Conservation (phyloP, 176 grass and related monocot genomes). For the Paspalum vaginatum region DNA sequence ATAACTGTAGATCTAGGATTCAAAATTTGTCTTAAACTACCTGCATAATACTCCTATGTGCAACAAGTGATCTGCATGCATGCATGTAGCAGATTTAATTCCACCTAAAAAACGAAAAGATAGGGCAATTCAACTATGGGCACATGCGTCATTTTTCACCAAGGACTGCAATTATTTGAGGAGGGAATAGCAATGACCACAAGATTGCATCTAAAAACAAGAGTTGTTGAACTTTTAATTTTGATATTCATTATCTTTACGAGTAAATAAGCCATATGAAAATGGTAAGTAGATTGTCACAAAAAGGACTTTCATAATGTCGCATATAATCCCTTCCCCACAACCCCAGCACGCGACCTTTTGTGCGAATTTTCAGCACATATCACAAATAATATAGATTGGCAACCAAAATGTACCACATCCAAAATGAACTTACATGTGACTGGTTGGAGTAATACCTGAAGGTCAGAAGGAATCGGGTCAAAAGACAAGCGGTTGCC, state of each 20-base stretch:
- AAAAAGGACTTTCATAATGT: background rate
- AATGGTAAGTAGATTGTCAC: background rate
- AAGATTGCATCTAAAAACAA: background rate
- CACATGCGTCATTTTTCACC: too few species aligned
- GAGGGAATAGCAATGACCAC: too few species aligned
- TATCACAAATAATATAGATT: slow-evolving; percentile 13
- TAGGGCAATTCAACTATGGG: too few species aligned
- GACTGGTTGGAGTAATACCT: slow-evolving; percentile 48
- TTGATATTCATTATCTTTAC: background rate
- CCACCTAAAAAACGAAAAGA: too few species aligned
- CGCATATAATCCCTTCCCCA: background rate
- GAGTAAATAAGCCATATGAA: background rate
- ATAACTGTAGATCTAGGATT: background rate
- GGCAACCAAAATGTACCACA: background rate
- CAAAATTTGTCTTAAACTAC: background rate
- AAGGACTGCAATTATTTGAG: too few species aligned
- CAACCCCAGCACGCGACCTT: too few species aligned
- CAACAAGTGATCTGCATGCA: too few species aligned
- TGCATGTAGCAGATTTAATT: too few species aligned
- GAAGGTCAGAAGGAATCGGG: slow-evolving; percentile 91
- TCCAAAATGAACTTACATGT: slow-evolving; percentile 21
- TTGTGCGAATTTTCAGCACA: too few species aligned
- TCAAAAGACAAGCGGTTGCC: slow-evolving; percentile 99
- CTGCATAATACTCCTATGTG: too few species aligned
- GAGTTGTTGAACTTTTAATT: background rate